Conservation (phyloP, 202 grass and related monocot genomes). For the Schoenoplectus tabernaemontani region DNA sequence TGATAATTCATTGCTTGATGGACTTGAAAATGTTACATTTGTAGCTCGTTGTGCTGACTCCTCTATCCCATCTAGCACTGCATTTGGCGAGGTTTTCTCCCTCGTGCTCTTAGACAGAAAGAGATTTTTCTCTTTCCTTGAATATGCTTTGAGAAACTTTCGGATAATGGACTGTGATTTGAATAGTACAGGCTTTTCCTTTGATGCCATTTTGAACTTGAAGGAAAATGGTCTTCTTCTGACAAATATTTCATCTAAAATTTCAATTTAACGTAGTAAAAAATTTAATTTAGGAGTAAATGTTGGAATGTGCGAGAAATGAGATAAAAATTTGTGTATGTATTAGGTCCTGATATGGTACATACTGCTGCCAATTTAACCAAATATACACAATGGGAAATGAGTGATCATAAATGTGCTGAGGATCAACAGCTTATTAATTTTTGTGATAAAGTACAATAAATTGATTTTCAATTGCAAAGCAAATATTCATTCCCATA, state of each 20-base stretch:
- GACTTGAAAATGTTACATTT: constrained; percentile 53
- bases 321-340: neutral
- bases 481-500: neutral
- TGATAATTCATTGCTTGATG: constrained; percentile 41
- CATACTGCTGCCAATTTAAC: too few relatives aligned
- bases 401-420: neutral
- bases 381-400: neutral
- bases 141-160: constrained; percentile 61
- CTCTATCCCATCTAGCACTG: constrained; percentile 51
- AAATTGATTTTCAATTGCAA: neutral
- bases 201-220: constrained; percentile 61
- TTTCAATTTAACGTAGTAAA: neutral
- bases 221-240: constrained; percentile 33
- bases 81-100: constrained; percentile 62
- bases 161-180: constrained; percentile 34
- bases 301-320: neutral
- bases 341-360: too few relatives aligned
- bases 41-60: constrained; percentile 19
- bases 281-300: neutral
- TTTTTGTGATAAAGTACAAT: neutral
- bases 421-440: neutral
- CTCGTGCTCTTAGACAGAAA: constrained; percentile 22
- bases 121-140: constrained; percentile 30
- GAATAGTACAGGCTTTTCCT: constrained; percentile 12
- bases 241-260: neutral